phyloP scores from a whole-genome alignment of 805 yeast genomes.

The Cyberlindnera lachancei region DNA sequence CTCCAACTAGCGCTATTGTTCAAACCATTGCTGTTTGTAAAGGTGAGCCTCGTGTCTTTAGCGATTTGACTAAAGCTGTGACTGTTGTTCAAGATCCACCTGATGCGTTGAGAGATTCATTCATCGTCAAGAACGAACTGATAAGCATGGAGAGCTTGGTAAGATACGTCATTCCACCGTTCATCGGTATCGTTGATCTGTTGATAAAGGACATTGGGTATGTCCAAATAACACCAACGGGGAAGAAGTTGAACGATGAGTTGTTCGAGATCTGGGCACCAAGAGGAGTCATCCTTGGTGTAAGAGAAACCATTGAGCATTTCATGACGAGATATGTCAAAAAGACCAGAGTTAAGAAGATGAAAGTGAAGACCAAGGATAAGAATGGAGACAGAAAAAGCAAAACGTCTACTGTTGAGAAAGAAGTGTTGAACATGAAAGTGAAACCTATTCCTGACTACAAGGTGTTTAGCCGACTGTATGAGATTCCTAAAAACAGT shows the following conservation, averaged over 20 bases:
- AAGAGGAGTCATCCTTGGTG: constrained; percentile 41
- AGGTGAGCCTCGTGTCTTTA: constrained; percentile 24
- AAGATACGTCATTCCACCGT: constrained; percentile 60
- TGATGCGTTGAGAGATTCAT: constrained; percentile 20
- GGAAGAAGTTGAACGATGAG: constrained; percentile 29
- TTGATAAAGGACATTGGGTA: constrained; percentile 62
- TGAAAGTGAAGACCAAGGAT: constrained; percentile 22
- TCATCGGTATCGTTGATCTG: constrained; percentile 57
- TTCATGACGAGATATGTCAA: constrained; percentile 26
- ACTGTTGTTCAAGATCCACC: constrained; percentile 21
- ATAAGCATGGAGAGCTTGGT: constrained; percentile 27
- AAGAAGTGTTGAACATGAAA: constrained; percentile 14
- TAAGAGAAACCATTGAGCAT: constrained; percentile 44
- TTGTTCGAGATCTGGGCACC: constrained; percentile 49
- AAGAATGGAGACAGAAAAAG: no score
- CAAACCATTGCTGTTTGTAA: constrained; percentile 40
- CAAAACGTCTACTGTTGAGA: constrained; percentile 8
- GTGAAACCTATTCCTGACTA: constrained; percentile 17
- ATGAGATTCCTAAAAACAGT: constrained; percentile 18
- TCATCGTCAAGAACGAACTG: constrained; percentile 23
- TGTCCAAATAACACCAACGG: constrained; percentile 53
- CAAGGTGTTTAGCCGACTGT: constrained; percentile 19
- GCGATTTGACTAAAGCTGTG: constrained; percentile 27
- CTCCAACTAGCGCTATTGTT: constrained; percentile 44
- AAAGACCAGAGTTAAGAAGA: constrained; percentile 25